phyloP scores from a whole-genome alignment of 371 early-diverging fungal genomes.

The Gilbertella persicaria region DNA sequence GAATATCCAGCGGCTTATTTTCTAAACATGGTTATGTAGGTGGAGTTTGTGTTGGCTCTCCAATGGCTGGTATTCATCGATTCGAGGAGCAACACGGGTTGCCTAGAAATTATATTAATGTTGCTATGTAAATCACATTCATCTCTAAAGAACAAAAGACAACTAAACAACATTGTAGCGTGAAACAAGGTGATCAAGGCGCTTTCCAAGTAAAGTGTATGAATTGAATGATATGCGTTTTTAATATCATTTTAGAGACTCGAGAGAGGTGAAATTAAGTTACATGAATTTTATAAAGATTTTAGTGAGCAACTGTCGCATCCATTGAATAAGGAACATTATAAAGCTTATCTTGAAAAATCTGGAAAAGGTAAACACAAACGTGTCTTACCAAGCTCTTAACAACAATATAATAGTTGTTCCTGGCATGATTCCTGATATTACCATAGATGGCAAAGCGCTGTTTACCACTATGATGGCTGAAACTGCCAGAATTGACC shows the following conservation, averaged over 20 bases:
- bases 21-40: conserved; percentile 54
- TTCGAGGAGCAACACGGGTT: conserved; percentile 67
- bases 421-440: conserved; percentile 38
- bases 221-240: background rate
- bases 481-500: conserved; percentile 55
- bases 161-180: conserved; percentile 28
- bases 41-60: conserved; percentile 83
- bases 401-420: conserved; percentile 21
- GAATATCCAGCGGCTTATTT: too few species aligned
- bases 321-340: conserved; percentile 51
- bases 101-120: conserved; percentile 83
- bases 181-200: conserved; percentile 56
- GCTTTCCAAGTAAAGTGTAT: conserved; percentile 60
- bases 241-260: conserved; percentile 43
- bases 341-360: conserved; percentile 48
- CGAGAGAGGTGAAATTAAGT: conserved; percentile 72
- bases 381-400: too few species aligned
- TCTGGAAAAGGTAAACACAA: conserved; percentile 53
- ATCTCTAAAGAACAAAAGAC: background rate
- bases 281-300: conserved; percentile 63
- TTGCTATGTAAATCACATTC: conserved; percentile 61
- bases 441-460: conserved; percentile 62
- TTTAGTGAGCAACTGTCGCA: conserved; percentile 70
- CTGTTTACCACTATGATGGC: conserved; percentile 77
- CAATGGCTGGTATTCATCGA: conserved; percentile 74